A percentile compares a stretch with the other conserved stretches of the same genome.
Evolutionary conservation across 2,329 filamentous ascomycete genomes (phyloP).

Genomic region (Chaetomium olivaceum): DNA sequence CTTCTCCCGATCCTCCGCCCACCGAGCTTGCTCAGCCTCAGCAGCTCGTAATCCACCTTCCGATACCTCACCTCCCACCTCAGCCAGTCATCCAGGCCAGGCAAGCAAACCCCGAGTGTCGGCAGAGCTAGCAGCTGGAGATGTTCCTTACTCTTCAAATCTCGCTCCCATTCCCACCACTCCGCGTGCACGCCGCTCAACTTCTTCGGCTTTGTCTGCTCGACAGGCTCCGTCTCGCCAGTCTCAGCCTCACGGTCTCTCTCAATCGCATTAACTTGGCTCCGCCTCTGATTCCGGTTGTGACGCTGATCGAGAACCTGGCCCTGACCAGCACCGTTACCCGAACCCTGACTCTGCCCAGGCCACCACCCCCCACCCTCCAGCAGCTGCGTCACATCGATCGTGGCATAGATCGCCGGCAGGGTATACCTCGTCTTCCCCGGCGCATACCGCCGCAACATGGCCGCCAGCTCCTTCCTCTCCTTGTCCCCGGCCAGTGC

Average conservation of each 20-base stretch:
- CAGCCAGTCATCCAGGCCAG: slow-evolving; percentile 51
- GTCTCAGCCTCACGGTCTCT: neutral
- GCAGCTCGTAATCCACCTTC: slow-evolving; percentile 47
- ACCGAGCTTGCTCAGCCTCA: slow-evolving; percentile 31
- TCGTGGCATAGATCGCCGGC: slow-evolving; percentile 54
- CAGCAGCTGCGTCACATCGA: slow-evolving; percentile 37
- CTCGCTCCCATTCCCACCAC: slow-evolving; percentile 22
- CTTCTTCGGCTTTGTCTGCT: neutral
- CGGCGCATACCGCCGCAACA: slow-evolving; percentile 53
- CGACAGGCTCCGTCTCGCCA: neutral
- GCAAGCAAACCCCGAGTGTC: slow-evolving; percentile 51
- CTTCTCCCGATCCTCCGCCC: slow-evolving; percentile 5
- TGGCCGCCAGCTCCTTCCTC: slow-evolving; percentile 41
- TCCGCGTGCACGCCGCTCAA: neutral
- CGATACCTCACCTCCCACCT: slow-evolving; percentile 53
- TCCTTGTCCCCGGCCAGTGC: slow-evolving; percentile 40
- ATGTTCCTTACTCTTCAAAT: slow-evolving; percentile 21
- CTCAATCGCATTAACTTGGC: neutral
- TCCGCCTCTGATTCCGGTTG: no score
- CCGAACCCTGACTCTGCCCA: neutral
- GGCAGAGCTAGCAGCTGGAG: slow-evolving; percentile 54
- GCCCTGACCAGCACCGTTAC: neutral
- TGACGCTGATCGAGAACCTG: neutral
- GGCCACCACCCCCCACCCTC: slow-evolving; percentile 28
- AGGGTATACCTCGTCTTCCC: slow-evolving; percentile 58